Base-by-base conservation (phyloP, 257 asterid species). In the Penstemon newberryi region DNA sequence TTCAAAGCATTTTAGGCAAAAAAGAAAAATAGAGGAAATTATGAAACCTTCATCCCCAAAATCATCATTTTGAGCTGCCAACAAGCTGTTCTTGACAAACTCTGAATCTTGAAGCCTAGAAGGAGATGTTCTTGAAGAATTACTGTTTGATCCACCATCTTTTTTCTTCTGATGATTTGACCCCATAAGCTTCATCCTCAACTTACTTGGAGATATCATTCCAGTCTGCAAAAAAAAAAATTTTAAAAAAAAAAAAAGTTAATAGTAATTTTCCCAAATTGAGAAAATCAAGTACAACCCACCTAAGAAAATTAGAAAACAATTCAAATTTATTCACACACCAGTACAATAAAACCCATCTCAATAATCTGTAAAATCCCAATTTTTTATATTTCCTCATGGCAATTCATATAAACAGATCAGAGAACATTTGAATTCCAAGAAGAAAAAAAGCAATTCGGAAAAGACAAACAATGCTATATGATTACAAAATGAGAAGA, bases 41-140 rank as follows among this genome's bases (percentile, higher is more conserved):
- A 51, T 33, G 69, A 66, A 64, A 93, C 97, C 95, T 83, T 85
- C 84, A 18, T 77, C 89, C 6, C 73, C 82, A 65, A 78, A 81
- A 75, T 87, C 95, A 73, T 73, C 91, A 82, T 62, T 77, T 60
- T 76, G 75, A 52, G 85, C 39, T 49, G 85, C 89, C 77, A 94
- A 78, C 83, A 94, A 78, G 83, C 97, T 80, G 86, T 86, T 84
- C 67, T 83, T 91, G 37, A 84, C 85, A 77, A 88, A 86, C 76
- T 90, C 92, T 8, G 96, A 80, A 80, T 94, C 97, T 51, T 82
- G 85, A 47, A 89, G 73, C 77, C 83, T 89, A 49, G 92, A 74
- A 73, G 97, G 99, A 49, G 99, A 94, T 60, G 99, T 94, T 83
- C 96, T 94, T 49, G 97, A 84, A 67, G 99, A 93, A 69, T 85